Conservation (phyloP, 2,329 filamentous ascomycete species). For the Botrytis porri region DNA sequence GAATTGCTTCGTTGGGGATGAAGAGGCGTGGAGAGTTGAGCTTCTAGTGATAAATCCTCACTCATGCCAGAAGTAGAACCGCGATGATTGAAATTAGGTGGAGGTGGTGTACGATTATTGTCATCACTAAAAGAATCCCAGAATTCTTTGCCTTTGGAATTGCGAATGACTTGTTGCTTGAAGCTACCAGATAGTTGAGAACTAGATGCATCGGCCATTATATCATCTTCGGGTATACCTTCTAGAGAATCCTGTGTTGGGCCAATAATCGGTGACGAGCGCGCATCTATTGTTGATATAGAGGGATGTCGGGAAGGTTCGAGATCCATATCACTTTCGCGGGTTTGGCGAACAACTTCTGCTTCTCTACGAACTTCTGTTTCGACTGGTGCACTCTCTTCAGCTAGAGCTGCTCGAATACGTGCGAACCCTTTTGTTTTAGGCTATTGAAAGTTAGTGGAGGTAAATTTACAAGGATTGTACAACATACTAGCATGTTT, state of each 20-base stretch:
- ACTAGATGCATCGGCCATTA: conserved; percentile 53
- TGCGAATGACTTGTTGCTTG: conserved; percentile 69
- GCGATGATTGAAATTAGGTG: conserved; percentile 56
- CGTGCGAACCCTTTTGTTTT: conserved; percentile 96
- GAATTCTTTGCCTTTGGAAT: conserved; percentile 68
- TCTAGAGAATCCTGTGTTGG: conserved; percentile 62
- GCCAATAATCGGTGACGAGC: conserved; percentile 67
- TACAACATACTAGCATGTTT: conserved; percentile 72
- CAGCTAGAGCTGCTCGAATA: conserved; percentile 82
- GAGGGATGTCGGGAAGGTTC: conserved; percentile 46
- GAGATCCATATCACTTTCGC: conserved; percentile 76
- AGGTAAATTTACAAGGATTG: neutral
- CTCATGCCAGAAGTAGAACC: conserved; percentile 60
- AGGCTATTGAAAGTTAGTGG: conserved; percentile 56
- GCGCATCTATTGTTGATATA: conserved; percentile 46
- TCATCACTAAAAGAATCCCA: conserved; percentile 79
- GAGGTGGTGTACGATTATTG: conserved; percentile 50
- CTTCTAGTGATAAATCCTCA: conserved; percentile 57
- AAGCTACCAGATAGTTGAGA: conserved; percentile 60
- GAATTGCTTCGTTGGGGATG: conserved; percentile 25
- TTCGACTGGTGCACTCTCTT: conserved; percentile 85
- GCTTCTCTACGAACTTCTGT: conserved; percentile 87
- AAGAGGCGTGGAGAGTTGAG: conserved; percentile 32
- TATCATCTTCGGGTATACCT: conserved; percentile 67
- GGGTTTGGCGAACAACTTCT: conserved; percentile 91